Conservation (phyloP, 257 asterid genomes). For the Penstemon davidsonii region DNA sequence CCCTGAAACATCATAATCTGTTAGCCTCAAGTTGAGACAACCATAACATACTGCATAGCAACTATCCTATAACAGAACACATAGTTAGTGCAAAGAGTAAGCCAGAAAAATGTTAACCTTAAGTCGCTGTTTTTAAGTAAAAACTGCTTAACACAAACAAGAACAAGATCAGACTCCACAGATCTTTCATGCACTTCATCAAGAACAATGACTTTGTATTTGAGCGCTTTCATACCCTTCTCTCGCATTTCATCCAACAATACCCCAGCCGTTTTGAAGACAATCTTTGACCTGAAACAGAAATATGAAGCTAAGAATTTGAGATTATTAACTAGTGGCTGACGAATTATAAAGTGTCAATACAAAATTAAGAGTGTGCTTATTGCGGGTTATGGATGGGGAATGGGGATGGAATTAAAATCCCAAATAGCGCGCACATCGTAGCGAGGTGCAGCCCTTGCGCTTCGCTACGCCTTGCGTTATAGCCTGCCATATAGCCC, state of each 20-base stretch:
- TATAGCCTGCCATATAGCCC: no score
- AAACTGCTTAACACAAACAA: constrained; percentile 89
- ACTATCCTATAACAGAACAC: constrained; percentile 5
- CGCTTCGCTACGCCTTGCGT: no score
- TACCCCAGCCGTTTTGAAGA: constrained; percentile 98
- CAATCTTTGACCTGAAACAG: constrained; percentile 70
- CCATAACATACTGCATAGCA: constrained; percentile 6
- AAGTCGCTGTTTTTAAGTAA: constrained; percentile 62
- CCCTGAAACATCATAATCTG: constrained; percentile 55
- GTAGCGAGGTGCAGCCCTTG: no score
- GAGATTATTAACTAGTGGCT: constrained; percentile 20
- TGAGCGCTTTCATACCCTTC: constrained; percentile 81
- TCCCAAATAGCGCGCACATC: no score
- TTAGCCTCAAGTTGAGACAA: constrained; percentile 25
- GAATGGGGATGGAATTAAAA: no score
- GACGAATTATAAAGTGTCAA: neutral
- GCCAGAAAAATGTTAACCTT: constrained; percentile 49
- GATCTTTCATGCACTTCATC: constrained; percentile 99
- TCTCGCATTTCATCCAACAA: constrained; percentile 97
- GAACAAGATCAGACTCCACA: constrained; percentile 96
- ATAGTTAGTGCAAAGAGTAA: neutral
- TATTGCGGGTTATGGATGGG: no score
- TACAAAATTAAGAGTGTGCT: no score
- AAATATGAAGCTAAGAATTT: constrained; percentile 24
- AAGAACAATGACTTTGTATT: constrained; percentile 86